phyloP scores from a whole-genome alignment of 192 early-diverging fungal genomes.

The Coemansia sp. region DNA sequence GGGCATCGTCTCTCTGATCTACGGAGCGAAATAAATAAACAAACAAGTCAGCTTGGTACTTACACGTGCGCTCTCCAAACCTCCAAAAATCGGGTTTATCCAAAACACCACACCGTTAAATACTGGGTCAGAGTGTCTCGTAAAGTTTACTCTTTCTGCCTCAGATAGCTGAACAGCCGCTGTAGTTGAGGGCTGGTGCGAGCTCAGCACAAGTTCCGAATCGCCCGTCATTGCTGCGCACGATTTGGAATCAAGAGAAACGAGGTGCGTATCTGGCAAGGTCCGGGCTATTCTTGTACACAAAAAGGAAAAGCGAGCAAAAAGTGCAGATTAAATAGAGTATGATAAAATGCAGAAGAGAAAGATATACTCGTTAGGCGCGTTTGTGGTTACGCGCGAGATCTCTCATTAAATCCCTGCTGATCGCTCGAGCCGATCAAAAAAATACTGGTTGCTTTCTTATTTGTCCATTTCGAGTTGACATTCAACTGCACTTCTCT shows the following conservation, averaged over 20 bases:
- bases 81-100: conserved; percentile 37
- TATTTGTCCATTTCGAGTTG: not conserved
- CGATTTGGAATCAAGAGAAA: conserved; percentile 2
- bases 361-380: not conserved
- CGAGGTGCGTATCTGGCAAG: not conserved
- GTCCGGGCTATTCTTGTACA: not conserved
- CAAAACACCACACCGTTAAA: conserved; percentile 48
- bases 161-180: conserved; percentile 14
- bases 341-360: not conserved
- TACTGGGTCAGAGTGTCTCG: conserved; percentile 25
- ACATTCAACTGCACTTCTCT: not conserved
- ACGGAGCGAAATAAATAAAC: not conserved
- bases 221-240: conserved; percentile 10
- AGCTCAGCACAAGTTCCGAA: not conserved
- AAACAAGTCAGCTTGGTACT: not conserved
- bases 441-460: not conserved
- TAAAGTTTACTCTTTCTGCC: conserved; percentile 38
- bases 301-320: not conserved
- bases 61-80: conserved; percentile 27
- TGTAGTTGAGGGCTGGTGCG: not conserved
- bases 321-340: not conserved
- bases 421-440: not conserved
- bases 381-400: not conserved
- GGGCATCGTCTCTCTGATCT: not conserved
- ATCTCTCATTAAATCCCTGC: not conserved